These are phyloP conservation scores for Aspergillus ustus DNA, from an alignment of 2,329 filamentous ascomycete genomes.

Conservation along the genomic window DNA sequence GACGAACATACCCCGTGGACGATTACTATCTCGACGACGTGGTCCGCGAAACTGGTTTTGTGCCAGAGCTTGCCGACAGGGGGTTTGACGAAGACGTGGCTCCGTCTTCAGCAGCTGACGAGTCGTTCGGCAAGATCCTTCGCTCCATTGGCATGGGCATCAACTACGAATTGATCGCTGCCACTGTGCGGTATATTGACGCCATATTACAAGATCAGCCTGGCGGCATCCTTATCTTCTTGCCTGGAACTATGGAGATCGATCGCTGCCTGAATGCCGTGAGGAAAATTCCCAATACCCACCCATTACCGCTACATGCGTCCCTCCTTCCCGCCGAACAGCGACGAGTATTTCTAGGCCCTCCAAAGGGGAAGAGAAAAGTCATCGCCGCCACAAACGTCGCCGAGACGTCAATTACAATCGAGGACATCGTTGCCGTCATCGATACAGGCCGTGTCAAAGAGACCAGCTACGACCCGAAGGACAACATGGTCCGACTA, in stretches of 20 bases:
- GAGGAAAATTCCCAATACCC: constrained; percentile 65
- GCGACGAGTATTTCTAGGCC: constrained; percentile 76
- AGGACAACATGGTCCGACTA: constrained; percentile 91
- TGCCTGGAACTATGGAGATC: constrained; percentile 92
- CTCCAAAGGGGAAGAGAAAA: constrained; percentile 83
- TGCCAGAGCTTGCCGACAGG: constrained; percentile 41
- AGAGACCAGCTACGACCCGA: constrained; percentile 90
- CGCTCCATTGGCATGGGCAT: constrained; percentile 79
- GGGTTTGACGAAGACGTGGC: constrained; percentile 40
- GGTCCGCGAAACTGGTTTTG: constrained; percentile 76
- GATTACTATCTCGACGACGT: constrained; percentile 92
- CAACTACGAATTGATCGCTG: constrained; percentile 85
- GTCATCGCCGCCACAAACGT: constrained; percentile 96
- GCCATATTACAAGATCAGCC: constrained; percentile 71
- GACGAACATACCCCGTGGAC: constrained; percentile 85
- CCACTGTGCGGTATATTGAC: constrained; percentile 82
- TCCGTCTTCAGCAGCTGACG: constrained; percentile 50
- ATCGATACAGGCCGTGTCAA: constrained; percentile 96
- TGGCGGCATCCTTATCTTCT: constrained; percentile 92
- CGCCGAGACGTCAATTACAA: constrained; percentile 97
- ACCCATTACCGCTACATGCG: constrained; percentile 88
- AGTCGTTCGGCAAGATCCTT: constrained; percentile 69
- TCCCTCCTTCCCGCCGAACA: constrained; percentile 89
- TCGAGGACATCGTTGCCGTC: constrained; percentile 94
- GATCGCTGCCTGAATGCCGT: constrained; percentile 76